Evolutionary conservation across 2,329 filamentous ascomycete species (phyloP), one percentile per base, ranked within the genome.

Genomic region (Penicillium griseofulvum): DNA sequence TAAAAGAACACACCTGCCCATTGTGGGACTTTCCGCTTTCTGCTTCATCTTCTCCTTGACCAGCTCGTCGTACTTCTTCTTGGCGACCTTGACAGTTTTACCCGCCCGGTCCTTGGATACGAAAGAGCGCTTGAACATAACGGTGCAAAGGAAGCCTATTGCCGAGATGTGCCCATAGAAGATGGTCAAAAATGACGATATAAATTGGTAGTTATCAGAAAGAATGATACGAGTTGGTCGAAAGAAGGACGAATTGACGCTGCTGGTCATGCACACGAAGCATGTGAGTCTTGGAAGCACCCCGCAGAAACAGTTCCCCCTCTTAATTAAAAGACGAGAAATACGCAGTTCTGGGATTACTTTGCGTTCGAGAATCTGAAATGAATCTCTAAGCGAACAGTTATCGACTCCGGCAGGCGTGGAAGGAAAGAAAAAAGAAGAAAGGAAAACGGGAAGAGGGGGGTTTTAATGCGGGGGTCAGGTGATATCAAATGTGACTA

Each of bases 91-190:
- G 75, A 86, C 83, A 77, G 88, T 83, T 86, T 96, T 97, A 80
- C 90, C 89, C 76, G 92, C 89, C 71, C 91, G 89, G 76, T 93
- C 88, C 76, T 87, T 88, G 66, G 88, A 87, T 75, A 87, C 83
- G 79, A 94, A 92, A 71, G 91, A 92, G 74, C 90, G 90, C 80
- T 91, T 95, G 83, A 96, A 96, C 90, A 96, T 96, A 76, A 73
- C 81, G 79, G 71, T 69, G 64, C 66, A 66, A 64, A 45, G 16
- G 11, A 29, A 9, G 0, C 63, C 67, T 57, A 57, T 67, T 65
- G 52, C 59, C 60, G 56, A 68, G 56, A 51, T 64, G 72, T 60
- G 67, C 69, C 62, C 71, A 71, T 68, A 78, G 74, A 75, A 76
- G 80, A 76, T 70, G 76, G 76, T 77, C 69, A 75, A 78, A 64